Conservation (phyloP, 2,329 filamentous ascomycete species). For the Xylaria sp. region DNA sequence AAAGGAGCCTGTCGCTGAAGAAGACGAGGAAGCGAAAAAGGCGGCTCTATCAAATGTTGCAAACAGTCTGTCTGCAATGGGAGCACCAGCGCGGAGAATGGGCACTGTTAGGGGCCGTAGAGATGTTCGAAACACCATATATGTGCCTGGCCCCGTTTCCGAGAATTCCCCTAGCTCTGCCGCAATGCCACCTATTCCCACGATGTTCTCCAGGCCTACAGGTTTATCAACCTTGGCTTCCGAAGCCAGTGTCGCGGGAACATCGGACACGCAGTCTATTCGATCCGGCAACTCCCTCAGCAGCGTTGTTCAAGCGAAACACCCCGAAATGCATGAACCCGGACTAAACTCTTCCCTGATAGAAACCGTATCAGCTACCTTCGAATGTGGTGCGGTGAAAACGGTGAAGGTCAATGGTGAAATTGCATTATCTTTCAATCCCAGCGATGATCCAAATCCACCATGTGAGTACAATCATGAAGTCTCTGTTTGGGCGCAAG, state of each 20-base stretch:
- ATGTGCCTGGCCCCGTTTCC: constrained; percentile 67
- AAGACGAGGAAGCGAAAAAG: constrained; percentile 77
- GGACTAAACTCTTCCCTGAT: constrained; percentile 91
- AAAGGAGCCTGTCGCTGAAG: constrained; percentile 80
- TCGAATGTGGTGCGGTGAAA: constrained; percentile 78
- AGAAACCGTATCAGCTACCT: constrained; percentile 88
- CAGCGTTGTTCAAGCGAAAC: constrained; percentile 75
- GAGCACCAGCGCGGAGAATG: constrained; percentile 73
- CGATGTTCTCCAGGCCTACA: constrained; percentile 56
- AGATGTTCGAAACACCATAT: constrained; percentile 92
- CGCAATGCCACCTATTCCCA: constrained; percentile 54
- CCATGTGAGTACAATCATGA: constrained; percentile 58
- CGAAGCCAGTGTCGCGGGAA: constrained; percentile 67
- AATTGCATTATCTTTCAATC: constrained; percentile 86
- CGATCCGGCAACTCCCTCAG: constrained; percentile 86
- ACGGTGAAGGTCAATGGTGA: constrained; percentile 84
- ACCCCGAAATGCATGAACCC: constrained; percentile 82
- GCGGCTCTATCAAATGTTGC: constrained; percentile 81
- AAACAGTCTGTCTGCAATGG: constrained; percentile 73
- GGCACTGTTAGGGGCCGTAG: constrained; percentile 87
- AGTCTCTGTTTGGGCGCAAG: not conserved
- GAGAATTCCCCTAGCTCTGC: constrained; percentile 41
- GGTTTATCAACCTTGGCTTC: constrained; percentile 69
- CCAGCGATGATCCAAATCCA: constrained; percentile 59
- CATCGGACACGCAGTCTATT: constrained; percentile 90